These are phyloP conservation scores for Conticribra weissflogii DNA, from an alignment of 108 stramenopile species.

Conservation along the genomic window DNA sequence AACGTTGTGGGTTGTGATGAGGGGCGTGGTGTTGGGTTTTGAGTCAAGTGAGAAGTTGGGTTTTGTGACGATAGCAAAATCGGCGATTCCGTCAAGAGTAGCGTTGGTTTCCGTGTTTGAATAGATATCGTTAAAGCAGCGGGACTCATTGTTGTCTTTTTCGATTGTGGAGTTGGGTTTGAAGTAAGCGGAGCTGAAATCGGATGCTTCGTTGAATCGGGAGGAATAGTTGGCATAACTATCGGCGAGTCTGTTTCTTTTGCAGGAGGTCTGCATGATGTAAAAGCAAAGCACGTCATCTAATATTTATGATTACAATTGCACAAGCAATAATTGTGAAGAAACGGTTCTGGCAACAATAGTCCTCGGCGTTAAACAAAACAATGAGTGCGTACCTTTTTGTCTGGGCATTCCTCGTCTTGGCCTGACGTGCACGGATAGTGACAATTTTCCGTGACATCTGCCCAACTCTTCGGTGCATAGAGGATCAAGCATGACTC, in stretches of 20 bases:
- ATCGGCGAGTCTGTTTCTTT: constrained; percentile 2
- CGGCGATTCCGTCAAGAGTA: background rate
- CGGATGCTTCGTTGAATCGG: background rate
- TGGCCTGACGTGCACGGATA: constrained; percentile 33
- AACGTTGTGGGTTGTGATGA: background rate
- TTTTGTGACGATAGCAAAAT: background rate
- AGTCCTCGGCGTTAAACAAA: too few species aligned
- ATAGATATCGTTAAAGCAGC: background rate
- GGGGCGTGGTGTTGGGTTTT: background rate
- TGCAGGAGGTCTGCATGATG: constrained; percentile 22
- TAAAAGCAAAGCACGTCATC: constrained; percentile 34
- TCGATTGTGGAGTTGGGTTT: background rate
- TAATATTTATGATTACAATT: too few species aligned
- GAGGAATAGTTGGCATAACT: background rate
- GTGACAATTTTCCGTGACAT: constrained; percentile 29
- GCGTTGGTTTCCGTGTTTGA: background rate
- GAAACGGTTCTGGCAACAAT: too few species aligned
- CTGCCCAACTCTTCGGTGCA: constrained; percentile 22
- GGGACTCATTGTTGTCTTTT: background rate
- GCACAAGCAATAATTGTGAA: background rate
- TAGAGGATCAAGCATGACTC: background rate
- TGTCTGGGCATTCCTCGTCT: constrained; percentile 39
- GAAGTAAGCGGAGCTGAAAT: background rate
- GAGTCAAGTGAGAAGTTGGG: background rate
- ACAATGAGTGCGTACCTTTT: too few species aligned